Percentiles rank a stretch among this genome's conserved stretches.
Evolutionary conservation across 192 early-diverging fungal species (phyloP).

Genomic region (Gryganskiella cystojenkinii): DNA sequence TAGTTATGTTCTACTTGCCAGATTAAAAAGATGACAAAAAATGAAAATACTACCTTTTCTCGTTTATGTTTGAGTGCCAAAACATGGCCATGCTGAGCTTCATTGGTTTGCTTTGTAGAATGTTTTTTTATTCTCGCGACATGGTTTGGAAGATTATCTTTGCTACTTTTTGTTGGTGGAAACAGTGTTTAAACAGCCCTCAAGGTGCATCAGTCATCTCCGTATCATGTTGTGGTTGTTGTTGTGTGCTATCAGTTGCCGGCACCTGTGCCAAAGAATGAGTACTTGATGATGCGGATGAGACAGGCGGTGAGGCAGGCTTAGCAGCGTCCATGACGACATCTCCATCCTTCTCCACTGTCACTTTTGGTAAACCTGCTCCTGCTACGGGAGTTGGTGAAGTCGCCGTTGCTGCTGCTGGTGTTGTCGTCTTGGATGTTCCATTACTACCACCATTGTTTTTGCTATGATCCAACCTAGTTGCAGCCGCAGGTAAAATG

Average conservation of each 20-base stretch:
- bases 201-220: constrained; percentile 41
- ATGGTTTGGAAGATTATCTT: too few relatives aligned
- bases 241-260: background rate
- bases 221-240: constrained; percentile 19
- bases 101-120: too few relatives aligned
- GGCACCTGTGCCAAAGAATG: background rate
- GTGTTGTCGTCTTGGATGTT: background rate
- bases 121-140: too few relatives aligned
- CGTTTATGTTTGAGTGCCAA: too few relatives aligned
- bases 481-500: constrained; percentile 31
- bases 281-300: background rate
- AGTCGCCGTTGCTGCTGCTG: constrained; percentile 2
- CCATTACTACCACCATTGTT: background rate
- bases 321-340: constrained; percentile 23
- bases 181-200: background rate
- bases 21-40: too few relatives aligned
- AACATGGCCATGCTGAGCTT: too few relatives aligned
- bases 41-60: too few relatives aligned
- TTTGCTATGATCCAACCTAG: constrained; percentile 16
- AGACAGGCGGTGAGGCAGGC: constrained; percentile 1
- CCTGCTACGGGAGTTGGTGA: background rate
- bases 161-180: too few relatives aligned
- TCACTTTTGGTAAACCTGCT: background rate
- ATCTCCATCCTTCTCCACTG: constrained; percentile 34
- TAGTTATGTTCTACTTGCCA: too few relatives aligned